A percentile compares a stretch with the other conserved stretches of the same genome.
Conservation (phyloP, 345 rosid genomes). For the Trapa bicornis region DNA sequence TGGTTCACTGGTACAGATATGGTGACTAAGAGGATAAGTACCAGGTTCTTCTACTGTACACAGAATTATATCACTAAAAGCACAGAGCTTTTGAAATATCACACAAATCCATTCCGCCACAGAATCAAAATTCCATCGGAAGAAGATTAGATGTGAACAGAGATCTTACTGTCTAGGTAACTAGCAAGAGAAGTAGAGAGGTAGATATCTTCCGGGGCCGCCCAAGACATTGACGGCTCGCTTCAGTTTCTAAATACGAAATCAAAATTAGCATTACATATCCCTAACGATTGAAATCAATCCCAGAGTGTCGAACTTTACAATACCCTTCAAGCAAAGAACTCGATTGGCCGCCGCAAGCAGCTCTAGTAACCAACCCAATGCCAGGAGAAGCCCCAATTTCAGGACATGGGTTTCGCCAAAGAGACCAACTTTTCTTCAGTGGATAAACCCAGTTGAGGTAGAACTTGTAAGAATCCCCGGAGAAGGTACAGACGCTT, state of each 20-base stretch:
- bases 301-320: neutral
- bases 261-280: slow-evolving; percentile 28
- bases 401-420: neutral
- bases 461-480: neutral
- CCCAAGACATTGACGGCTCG: slow-evolving; percentile 52
- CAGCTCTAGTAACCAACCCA: neutral
- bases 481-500: neutral
- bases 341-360: neutral
- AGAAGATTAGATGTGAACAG: neutral
- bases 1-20: neutral
- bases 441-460: neutral
- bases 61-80: neutral
- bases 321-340: neutral
- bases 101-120: neutral
- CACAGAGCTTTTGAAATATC: neutral
- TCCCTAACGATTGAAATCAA: slow-evolving; percentile 10
- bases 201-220: slow-evolving; percentile 72
- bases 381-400: neutral
- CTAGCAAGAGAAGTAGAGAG: slow-evolving; percentile 88
- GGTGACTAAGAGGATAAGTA: neutral
- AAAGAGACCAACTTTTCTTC: neutral
- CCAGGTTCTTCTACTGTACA: neutral
- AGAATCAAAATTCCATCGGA: neutral
- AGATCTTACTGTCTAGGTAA: slow-evolving; percentile 67
- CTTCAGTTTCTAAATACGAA: slow-evolving; percentile 12